Conservation (phyloP, 257 asterid species). For the Vinca minor region DNA sequence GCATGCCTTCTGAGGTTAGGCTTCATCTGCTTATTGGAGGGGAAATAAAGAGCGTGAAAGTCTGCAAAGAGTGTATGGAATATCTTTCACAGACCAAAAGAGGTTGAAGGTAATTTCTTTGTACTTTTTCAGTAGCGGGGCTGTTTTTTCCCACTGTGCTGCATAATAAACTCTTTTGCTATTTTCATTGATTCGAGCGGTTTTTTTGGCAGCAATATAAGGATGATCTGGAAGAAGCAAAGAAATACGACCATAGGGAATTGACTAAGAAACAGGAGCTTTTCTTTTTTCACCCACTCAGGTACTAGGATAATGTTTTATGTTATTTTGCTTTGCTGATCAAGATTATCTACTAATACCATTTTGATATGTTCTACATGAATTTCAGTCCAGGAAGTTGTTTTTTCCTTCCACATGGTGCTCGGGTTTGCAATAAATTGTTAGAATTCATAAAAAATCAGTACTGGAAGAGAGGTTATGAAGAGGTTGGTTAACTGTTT, state of each 20-base stretch:
- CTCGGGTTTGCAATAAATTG: slow-evolving; percentile 86
- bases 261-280: slow-evolving; percentile 93
- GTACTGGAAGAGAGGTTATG: slow-evolving; percentile 93
- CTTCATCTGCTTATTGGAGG: slow-evolving; percentile 98
- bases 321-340: not conserved
- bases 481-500: slow-evolving; percentile 54
- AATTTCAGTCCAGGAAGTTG: slow-evolving; percentile 90
- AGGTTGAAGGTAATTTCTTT: slow-evolving; percentile 65
- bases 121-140: not conserved
- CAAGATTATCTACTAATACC: slow-evolving; percentile 13
- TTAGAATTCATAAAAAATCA: slow-evolving; percentile 64
- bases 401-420: slow-evolving; percentile 92
- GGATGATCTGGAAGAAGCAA: slow-evolving; percentile 89
- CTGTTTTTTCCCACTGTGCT: slow-evolving; percentile 2
- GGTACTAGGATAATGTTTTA: slow-evolving; percentile 35
- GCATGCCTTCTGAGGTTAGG: slow-evolving; percentile 35
- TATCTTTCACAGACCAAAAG: slow-evolving; percentile 85
- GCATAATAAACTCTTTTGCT: slow-evolving; percentile 1
- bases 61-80: slow-evolving; percentile 98
- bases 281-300: slow-evolving; percentile 91
- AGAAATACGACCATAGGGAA: slow-evolving; percentile 97
- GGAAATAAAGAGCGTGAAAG: slow-evolving; percentile 95
- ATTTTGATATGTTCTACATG: slow-evolving; percentile 15
- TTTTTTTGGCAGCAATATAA: slow-evolving; percentile 61
- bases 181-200: slow-evolving; percentile 10